Evolutionary conservation across 805 yeast genomes (phyloP).

Genomic region (Ogataea chonburiensis): DNA sequence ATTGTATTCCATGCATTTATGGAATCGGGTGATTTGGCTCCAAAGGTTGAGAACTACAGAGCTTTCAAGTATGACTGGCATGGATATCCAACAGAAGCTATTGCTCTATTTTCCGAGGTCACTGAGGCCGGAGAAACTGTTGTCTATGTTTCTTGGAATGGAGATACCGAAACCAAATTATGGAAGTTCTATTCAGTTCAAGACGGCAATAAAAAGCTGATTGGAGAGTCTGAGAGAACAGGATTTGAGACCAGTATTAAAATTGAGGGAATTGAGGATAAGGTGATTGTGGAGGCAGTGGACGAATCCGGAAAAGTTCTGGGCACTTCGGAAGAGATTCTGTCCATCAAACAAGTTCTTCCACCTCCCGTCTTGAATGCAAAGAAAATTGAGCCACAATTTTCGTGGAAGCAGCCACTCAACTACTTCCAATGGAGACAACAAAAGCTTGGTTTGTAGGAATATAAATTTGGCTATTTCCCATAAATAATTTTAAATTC

Average conservation of each 20-base stretch:
- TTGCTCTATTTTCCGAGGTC: conserved; percentile 27
- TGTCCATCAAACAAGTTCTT: conserved; percentile 11
- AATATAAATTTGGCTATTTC: too few relatives aligned
- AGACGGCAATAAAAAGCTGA: conserved; percentile 13
- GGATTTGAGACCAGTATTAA: conserved; percentile 33
- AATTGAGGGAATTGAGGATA: background rate
- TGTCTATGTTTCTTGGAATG: conserved; percentile 39
- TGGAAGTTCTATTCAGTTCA: conserved; percentile 32
- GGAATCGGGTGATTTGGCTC: conserved; percentile 33
- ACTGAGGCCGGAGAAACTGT: conserved; percentile 21
- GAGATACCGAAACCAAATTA: conserved; percentile 35
- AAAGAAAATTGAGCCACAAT: too few relatives aligned
- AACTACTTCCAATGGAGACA: conserved; percentile 3
- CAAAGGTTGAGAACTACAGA: conserved; percentile 35
- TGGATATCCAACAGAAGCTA: conserved; percentile 35
- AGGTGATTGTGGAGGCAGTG: conserved; percentile 21
- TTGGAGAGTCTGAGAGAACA: conserved; percentile 25
- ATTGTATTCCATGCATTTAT: conserved; percentile 35
- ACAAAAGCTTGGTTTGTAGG: too few relatives aligned
- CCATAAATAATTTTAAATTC: too few relatives aligned
- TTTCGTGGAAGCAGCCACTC: too few relatives aligned
- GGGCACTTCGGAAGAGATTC: conserved; percentile 18
- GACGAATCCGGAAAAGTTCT: conserved; percentile 19
- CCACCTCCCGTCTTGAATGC: too few relatives aligned
- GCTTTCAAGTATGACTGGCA: conserved; percentile 38